Base-by-base conservation (phyloP, 2,329 filamentous ascomycete genomes). In the Nemania abortiva region DNA sequence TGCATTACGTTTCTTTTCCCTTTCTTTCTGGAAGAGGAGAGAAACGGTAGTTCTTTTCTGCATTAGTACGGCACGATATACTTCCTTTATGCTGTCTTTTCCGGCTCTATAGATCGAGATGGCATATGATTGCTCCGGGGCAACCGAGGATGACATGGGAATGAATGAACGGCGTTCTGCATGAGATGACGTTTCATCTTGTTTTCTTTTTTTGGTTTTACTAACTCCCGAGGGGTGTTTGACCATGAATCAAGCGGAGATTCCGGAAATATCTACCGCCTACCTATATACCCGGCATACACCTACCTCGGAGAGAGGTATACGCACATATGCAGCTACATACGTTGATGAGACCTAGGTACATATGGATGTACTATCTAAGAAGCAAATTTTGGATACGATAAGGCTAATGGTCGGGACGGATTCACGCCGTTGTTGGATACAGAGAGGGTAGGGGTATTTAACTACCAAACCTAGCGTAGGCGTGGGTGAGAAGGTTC, bases 41-140 rank as follows among this genome's bases (percentile, higher is more conserved):
- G 52, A 15, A 34, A n/a, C 2, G 52, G 7, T n/a, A 3, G 6
- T 24, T 29, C 7, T 27, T 11, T 7, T 6, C 22, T 27, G 18
- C 15, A 52, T 52, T 52, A 27, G 15, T 29, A 27, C 13, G 20
- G 27, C 4, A 27, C 24, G 13, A 52, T 11, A 27, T 27, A 27
- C 13, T 20, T 27, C 10, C 11, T 52, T 52, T 52, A 15, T 27
- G 27, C 18, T 49, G 24, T 61, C 22, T 42, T 37, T 62, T 22
- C 31, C 60, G 34, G 13, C 24, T 55, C n/a, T 56, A 49, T 63
- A 63, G 53, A 29, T 34, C 24, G 49, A 45, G 24, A 55, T 55
- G 9, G 42, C n/a, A 37, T 24, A 39, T 6, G 20, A 29, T 56
- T 63, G 39, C 52, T 49, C 15, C 52, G n/a, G 52, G 42, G 29